Evolutionary conservation across 2,329 filamentous ascomycete genomes (phyloP).

Genomic region (Lecanicillium sp.): DNA sequence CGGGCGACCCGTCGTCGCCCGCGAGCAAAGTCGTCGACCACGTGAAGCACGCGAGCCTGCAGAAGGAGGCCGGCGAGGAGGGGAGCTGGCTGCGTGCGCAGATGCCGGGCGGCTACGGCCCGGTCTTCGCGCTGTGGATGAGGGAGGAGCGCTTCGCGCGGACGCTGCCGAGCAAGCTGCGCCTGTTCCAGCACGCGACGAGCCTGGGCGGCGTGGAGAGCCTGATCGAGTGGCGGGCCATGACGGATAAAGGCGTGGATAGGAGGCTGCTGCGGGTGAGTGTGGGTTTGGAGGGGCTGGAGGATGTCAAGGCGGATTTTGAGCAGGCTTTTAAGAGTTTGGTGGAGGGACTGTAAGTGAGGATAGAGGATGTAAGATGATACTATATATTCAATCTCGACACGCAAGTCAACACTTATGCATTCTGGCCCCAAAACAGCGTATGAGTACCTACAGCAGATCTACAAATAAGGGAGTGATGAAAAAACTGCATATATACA

Average conservation of each 20-base stretch:
- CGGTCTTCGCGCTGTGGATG: slow-evolving; percentile 75
- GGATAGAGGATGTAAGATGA: no score
- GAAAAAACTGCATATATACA: no score
- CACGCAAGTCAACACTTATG: no score
- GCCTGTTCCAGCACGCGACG: slow-evolving; percentile 89
- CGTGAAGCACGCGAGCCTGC: slow-evolving; percentile 74
- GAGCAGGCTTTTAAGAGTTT: slow-evolving; percentile 58
- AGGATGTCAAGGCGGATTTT: slow-evolving; percentile 76
- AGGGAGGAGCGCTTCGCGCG: slow-evolving; percentile 55
- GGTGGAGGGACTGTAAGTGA: slow-evolving; percentile 4
- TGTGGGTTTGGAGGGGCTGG: slow-evolving; percentile 78
- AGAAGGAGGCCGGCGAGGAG: slow-evolving; percentile 52
- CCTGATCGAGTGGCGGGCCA: slow-evolving; percentile 90
- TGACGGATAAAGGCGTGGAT: slow-evolving; percentile 74
- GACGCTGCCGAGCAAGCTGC: slow-evolving; percentile 67
- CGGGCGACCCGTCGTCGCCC: slow-evolving; percentile 32
- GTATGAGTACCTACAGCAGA: no score
- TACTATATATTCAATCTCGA: background rate
- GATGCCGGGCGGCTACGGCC: slow-evolving; percentile 87
- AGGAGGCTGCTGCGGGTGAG: slow-evolving; percentile 71
- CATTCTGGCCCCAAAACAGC: no score
- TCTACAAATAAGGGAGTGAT: no score
- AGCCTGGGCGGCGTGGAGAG: slow-evolving; percentile 92
- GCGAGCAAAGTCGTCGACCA: slow-evolving; percentile 51
- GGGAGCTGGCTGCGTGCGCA: slow-evolving; percentile 71